A percentile compares a stretch with the other conserved stretches of the same genome.
phyloP scores from a whole-genome alignment of 192 early-diverging fungal genomes.

The Anaeromyces robustus region DNA sequence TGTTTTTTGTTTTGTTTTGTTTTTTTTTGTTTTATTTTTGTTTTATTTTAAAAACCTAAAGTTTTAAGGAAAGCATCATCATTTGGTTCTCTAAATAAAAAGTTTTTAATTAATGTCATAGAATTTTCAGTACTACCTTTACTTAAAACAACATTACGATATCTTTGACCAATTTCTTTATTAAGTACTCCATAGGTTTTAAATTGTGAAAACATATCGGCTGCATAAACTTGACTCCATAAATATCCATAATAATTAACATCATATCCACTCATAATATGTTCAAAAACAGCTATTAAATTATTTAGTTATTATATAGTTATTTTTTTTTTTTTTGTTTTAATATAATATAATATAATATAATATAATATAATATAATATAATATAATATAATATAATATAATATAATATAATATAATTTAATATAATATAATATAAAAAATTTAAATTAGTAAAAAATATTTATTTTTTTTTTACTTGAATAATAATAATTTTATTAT shows the following conservation, averaged over 20 bases:
- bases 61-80: slow-evolving; percentile 60
- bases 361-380: too few relatives aligned
- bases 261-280: slow-evolving; percentile 62
- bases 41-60: slow-evolving; percentile 17
- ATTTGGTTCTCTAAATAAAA: slow-evolving; percentile 67
- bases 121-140: slow-evolving; percentile 49
- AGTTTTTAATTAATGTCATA: slow-evolving; percentile 45
- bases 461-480: too few relatives aligned
- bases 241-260: slow-evolving; percentile 59
- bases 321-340: too few relatives aligned
- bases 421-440: too few relatives aligned
- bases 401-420: too few relatives aligned
- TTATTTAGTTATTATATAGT: too few relatives aligned
- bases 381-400: too few relatives aligned
- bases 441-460: too few relatives aligned
- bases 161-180: slow-evolving; percentile 40
- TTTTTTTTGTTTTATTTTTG: too few relatives aligned
- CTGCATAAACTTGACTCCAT: slow-evolving; percentile 62
- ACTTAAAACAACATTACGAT: slow-evolving; percentile 52
- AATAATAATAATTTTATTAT: too few relatives aligned
- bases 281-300: slow-evolving; percentile 30
- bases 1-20: too few relatives aligned
- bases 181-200: slow-evolving; percentile 28
- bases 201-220: slow-evolving; percentile 66
- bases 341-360: too few relatives aligned